Evolutionary conservation across 352 stramenopile genomes (phyloP), one percentile per base, ranked within the genome.

Genomic region (Pythium graminicola): DNA sequence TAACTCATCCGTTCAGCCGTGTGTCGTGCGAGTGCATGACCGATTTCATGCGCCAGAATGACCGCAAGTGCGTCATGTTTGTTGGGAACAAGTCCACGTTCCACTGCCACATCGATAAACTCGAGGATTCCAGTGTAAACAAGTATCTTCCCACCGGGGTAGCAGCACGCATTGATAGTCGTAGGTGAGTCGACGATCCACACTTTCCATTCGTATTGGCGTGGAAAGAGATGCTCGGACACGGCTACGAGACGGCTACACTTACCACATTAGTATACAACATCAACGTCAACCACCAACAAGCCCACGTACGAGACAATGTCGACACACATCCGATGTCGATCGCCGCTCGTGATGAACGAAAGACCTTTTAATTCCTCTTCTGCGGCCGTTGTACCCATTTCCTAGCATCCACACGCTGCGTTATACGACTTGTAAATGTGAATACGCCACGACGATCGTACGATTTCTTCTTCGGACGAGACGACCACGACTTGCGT

Each of bases 401-500:
- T 66, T 58, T 82, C 73, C 76, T 57, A 27, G 1, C 17, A 23
- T 44, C 3, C 14, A 41, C 4, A 51, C 6, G 14, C 9, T 28
- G 8, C 22, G 32, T 11, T 33, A 39, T 16, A 10, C 16, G 7
- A 3, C 17, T 27, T 28, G 27, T 36, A 14, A 29, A 8, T 4
- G 7, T 6, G 7, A 45, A 3, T 7, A 22, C 7, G 39, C 19
- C 19, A 9, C 10, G 1, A 42, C 22, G 9, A 42, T 19, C 40
- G 20, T 31, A 47, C 40, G 22, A 47, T 47, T 14, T 85, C 73
- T 24, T 81, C 72, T 50, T 87, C 73, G 22, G 69, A 54, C 6
- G 65, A 78, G 29, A 87, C 57, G 9, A 72, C 76, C 14, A 87
- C 76, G 53, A 87, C 76, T 40, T 87, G 76, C 24, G 73, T 85